Evolutionary conservation across 2,329 filamentous ascomycete species (phyloP).

Genomic region (Botrytis fabae): DNA sequence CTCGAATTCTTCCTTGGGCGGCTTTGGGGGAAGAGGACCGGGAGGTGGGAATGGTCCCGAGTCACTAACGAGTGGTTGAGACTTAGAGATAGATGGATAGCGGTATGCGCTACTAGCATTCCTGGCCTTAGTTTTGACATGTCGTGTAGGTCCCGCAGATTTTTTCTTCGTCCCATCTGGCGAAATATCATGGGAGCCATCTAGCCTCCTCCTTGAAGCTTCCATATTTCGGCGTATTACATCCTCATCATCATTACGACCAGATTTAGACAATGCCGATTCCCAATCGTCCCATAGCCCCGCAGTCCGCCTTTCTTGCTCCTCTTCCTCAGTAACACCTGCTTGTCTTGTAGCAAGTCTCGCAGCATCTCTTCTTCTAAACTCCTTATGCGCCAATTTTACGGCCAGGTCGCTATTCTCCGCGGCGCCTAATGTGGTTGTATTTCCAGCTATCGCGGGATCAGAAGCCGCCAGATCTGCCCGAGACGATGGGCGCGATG

Average conservation of each 20-base stretch:
- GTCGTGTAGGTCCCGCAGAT: conserved; percentile 37
- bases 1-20: conserved; percentile 35
- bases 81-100: conserved; percentile 59
- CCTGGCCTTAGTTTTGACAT: conserved; percentile 25
- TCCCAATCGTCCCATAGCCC: conserved; percentile 57
- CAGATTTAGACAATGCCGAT: conserved; percentile 43
- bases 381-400: conserved; percentile 71
- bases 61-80: conserved; percentile 46
- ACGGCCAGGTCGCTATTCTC: conserved; percentile 76
- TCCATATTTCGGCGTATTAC: conserved; percentile 54
- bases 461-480: conserved; percentile 52
- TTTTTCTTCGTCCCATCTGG: conserved; percentile 33
- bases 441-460: conserved; percentile 58
- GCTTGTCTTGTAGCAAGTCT: conserved; percentile 58
- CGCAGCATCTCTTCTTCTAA: conserved; percentile 64
- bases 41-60: conserved; percentile 10
- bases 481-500: conserved; percentile 23
- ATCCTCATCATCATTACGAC: conserved; percentile 40
- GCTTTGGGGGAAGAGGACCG: conserved; percentile 35
- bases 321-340: conserved; percentile 57
- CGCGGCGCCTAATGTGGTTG: conserved; percentile 65
- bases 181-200: conserved; percentile 36
- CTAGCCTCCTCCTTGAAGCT: conserved; percentile 48
- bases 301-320: conserved; percentile 54
- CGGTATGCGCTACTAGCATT: conserved; percentile 45